Percentiles rank a stretch among this genome's conserved stretches.
Evolutionary conservation across 2,329 filamentous ascomycete genomes (phyloP).

Genomic region (Monosporascus sp.): DNA sequence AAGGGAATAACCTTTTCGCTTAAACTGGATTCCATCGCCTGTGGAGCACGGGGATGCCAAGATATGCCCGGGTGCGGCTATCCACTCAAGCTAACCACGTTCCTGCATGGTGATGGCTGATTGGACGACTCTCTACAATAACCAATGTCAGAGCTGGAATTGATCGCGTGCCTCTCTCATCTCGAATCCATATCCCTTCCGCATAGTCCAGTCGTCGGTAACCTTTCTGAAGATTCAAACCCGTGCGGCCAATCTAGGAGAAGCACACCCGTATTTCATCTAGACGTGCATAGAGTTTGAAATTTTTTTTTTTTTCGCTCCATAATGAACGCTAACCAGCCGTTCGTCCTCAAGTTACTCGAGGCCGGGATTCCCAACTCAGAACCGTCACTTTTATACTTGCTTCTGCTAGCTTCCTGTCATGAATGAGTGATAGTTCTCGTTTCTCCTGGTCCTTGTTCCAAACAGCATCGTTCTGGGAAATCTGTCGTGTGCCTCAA

Average conservation of each 20-base stretch:
- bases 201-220: too few species aligned
- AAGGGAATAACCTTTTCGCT: background rate
- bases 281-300: background rate
- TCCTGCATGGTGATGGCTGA: conserved; percentile 10
- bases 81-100: conserved; percentile 24
- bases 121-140: conserved; percentile 11
- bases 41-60: background rate
- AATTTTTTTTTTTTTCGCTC: background rate
- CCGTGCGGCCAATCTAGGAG: background rate
- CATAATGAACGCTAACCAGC: background rate
- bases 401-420: background rate
- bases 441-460: background rate
- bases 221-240: too few species aligned
- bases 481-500: background rate
- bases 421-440: background rate
- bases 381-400: background rate
- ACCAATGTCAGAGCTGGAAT: conserved; percentile 23
- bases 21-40: background rate
- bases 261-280: background rate
- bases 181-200: background rate
- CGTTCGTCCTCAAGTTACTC: background rate
- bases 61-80: conserved; percentile 5
- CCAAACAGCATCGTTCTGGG: background rate
- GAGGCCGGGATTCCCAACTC: background rate
- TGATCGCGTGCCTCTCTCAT: conserved; percentile 26